phyloP scores from a whole-genome alignment of 352 stramenopile species.

The Phytophthora europaea region DNA sequence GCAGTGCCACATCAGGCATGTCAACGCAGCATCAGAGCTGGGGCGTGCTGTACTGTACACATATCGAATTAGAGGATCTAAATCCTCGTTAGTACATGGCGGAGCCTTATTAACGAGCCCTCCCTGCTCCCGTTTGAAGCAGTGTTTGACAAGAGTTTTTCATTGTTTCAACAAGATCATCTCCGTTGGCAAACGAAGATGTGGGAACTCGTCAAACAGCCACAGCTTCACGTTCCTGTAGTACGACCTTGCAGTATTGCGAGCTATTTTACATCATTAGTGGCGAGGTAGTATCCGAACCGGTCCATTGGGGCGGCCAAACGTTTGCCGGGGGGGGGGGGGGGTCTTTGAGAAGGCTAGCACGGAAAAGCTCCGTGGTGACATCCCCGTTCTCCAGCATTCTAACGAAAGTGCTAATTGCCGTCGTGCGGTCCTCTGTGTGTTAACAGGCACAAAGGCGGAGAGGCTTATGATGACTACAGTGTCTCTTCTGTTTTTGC shows the following conservation, averaged over 20 bases:
- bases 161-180: constrained; percentile 17
- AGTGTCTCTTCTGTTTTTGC: no score
- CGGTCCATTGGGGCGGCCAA: constrained; percentile 13
- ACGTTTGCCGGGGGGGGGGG: constrained; percentile 3
- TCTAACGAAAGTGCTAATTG: constrained; percentile 1
- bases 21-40: constrained; percentile 26
- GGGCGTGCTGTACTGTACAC: constrained; percentile 9
- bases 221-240: constrained; percentile 18
- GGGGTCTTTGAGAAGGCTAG: not conserved
- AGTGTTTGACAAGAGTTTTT: constrained; percentile 28
- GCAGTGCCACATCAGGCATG: constrained; percentile 45
- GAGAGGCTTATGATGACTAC: constrained; percentile 14
- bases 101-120: constrained; percentile 30
- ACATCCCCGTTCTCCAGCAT: not conserved
- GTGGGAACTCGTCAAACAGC: constrained; percentile 12
- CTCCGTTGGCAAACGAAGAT: constrained; percentile 13
- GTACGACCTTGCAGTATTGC: constrained; percentile 13
- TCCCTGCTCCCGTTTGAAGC: constrained; percentile 21
- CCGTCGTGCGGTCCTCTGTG: constrained; percentile 16
- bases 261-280: constrained; percentile 21
- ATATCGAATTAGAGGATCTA: constrained; percentile 19
- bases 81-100: constrained; percentile 42
- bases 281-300: constrained; percentile 22
- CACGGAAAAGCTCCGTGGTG: constrained; percentile 7
- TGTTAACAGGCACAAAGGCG: constrained; percentile 19